These are phyloP conservation scores for Echites panduratus DNA, from an alignment of 257 asterid genomes.

Conservation along the genomic window DNA sequence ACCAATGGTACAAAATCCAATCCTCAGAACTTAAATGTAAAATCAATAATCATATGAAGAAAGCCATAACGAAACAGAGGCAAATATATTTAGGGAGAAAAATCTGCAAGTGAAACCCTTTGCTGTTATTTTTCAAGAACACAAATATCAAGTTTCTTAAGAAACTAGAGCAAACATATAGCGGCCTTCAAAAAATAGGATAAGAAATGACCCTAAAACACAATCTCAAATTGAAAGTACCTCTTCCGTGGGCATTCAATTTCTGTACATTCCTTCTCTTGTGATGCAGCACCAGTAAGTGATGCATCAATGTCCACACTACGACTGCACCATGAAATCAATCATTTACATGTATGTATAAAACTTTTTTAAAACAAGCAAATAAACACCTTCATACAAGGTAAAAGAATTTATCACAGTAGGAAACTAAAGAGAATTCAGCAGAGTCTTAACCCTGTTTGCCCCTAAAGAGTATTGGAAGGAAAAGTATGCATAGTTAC, in stretches of 20 bases:
- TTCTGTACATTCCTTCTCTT: slow-evolving; percentile 43
- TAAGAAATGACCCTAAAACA: background rate
- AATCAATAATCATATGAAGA: background rate
- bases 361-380: background rate
- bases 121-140: background rate
- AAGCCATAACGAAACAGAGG: background rate
- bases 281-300: slow-evolving; percentile 41
- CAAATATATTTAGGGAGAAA: background rate
- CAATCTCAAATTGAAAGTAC: slow-evolving; percentile 22
- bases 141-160: background rate
- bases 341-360: slow-evolving; percentile 9
- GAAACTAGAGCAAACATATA: background rate
- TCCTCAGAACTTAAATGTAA: background rate
- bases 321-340: slow-evolving; percentile 33
- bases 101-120: background rate
- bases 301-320: slow-evolving; percentile 40
- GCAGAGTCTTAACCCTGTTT: background rate
- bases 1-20: background rate
- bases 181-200: background rate
- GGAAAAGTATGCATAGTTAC: background rate
- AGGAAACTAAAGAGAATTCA: background rate
- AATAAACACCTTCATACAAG: background rate
- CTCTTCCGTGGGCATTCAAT: slow-evolving; percentile 65
- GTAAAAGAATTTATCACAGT: background rate
- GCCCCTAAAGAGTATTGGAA: background rate